These are phyloP conservation scores for Penicillium ucsense DNA, from an alignment of 495 filamentous ascomycete genomes.

Conservation along the genomic window DNA sequence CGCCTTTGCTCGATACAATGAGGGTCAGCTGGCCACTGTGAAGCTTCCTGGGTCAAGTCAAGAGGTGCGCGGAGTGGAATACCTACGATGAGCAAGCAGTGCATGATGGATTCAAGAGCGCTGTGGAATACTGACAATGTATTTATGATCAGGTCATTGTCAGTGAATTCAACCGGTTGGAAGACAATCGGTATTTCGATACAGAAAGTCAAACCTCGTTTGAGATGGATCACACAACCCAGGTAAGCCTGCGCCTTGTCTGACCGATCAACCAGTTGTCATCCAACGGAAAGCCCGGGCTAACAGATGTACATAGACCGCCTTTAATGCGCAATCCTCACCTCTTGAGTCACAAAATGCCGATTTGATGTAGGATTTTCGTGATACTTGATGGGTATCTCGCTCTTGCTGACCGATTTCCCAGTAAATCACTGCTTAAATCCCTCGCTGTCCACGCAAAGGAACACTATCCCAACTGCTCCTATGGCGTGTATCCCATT, in stretches of 20 bases:
- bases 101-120: no score
- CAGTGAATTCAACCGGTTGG: conserved; percentile 74
- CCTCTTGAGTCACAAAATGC: conserved; percentile 68
- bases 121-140: conserved; percentile 9
- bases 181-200: conserved; percentile 77
- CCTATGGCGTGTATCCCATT: conserved; percentile 69
- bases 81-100: no score
- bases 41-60: conserved; percentile 83
- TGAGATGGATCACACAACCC: conserved; percentile 73
- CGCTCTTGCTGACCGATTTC: neutral
- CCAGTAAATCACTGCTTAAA: conserved; percentile 62
- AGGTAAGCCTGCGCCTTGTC: conserved; percentile 33
- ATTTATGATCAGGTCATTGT: conserved; percentile 56
- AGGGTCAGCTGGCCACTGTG: conserved; percentile 78
- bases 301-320: conserved; percentile 48
- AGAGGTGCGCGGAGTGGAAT: conserved; percentile 36
- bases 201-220: conserved; percentile 78
- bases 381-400: neutral
- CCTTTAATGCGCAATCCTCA: conserved; percentile 70
- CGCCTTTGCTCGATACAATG: conserved; percentile 91
- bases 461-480: conserved; percentile 82
- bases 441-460: conserved; percentile 63
- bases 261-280: no score
- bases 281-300: conserved; percentile 1
- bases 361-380: conserved; percentile 59